Base-by-base conservation (phyloP, 73 alveolate species). In the Urostyla sp. region DNA sequence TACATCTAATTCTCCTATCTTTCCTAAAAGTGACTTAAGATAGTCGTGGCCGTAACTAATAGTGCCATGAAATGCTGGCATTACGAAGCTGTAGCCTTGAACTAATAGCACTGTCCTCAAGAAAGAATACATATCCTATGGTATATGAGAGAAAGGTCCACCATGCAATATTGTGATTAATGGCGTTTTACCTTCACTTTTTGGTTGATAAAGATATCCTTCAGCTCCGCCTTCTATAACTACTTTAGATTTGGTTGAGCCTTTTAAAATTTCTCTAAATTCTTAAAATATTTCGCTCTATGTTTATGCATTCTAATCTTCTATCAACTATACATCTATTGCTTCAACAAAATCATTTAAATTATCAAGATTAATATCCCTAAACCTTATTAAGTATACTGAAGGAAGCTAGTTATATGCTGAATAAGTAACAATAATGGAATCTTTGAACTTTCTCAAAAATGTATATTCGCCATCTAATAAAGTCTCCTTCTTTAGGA, bases 151-250 rank as follows among this genome's bases (percentile, higher is more conserved):
- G 49, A 61, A 83, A 1, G 95, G 95, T 13, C 95, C 95, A 11
- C 95, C 95, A 51, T 89, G 95, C 0, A 83, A 18, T 35, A 75
- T 31, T 0, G 56, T 73, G 0, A 89, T 36, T 23, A 83, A 11
- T 0, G 92, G 90, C 1, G 81, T 13, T 28, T 23, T 50, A 21
- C 31, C 48, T 1, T 16, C 50, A 13, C 23, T 27, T 2, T 26
- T n/a, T 1, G 74, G 0, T 20, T 78, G 15, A 35, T 55, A n/a
- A 38, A 83, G 46, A 48, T 72, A 35, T 11, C 77, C 92, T 51
- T 83, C 87, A 26, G 92, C 81, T 8, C 84, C 87, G 6, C 43
- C 40, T 20, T 72, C 67, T 23, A 73, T 15, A 15, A 38, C 67
- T 24, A 80, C 13, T 23, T 52, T 50, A 21, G 45, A 75, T 16